Percentiles rank a stretch among this genome's conserved stretches.
These are phyloP conservation scores for Colletotrichum simmondsii DNA, from an alignment of 2,329 filamentous ascomycete species.

Conservation along the genomic window DNA sequence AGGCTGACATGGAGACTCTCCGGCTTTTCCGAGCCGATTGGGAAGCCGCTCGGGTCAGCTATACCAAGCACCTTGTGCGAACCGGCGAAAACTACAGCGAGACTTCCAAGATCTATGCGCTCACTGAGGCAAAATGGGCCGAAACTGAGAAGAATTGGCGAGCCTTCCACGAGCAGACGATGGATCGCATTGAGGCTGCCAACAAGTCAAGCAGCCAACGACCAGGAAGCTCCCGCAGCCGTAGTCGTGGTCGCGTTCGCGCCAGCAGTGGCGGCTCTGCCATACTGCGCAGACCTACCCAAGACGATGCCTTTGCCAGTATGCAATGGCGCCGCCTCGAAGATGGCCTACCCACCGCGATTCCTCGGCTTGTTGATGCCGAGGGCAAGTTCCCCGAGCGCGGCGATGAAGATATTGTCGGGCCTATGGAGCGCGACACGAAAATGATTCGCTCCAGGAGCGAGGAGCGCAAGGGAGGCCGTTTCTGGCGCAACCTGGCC, in stretches of 20 bases:
- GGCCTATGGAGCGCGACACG: constrained; percentile 80
- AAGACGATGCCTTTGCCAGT: constrained; percentile 53
- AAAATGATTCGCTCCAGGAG: constrained; percentile 60
- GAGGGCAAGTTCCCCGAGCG: constrained; percentile 88
- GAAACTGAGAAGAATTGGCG: constrained; percentile 83
- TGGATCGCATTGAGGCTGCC: constrained; percentile 59
- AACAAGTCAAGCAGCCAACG: constrained; percentile 45
- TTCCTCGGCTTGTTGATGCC: constrained; percentile 76
- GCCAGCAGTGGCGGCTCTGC: constrained; percentile 53
- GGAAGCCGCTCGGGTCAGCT: constrained; percentile 86
- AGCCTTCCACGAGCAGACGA: constrained; percentile 72
- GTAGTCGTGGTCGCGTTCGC: constrained; percentile 51
- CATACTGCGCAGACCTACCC: constrained; percentile 43
- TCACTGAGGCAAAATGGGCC: constrained; percentile 91
- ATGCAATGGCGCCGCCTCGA: constrained; percentile 59
- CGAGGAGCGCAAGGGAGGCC: constrained; percentile 55
- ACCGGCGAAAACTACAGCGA: constrained; percentile 91
- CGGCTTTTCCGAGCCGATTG: constrained; percentile 80
- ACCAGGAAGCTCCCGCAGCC: constrained; percentile 47
- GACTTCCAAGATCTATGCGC: constrained; percentile 87
- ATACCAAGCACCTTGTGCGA: constrained; percentile 87
- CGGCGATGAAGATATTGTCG: constrained; percentile 92
- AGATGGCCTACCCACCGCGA: constrained; percentile 69
- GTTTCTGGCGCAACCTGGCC: constrained; percentile 61
- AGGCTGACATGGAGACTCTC: constrained; percentile 66